Percentiles rank a stretch among this genome's conserved stretches.
These are phyloP conservation scores for Ceratorhiza oryzae-sativae DNA, from an alignment of 1,284 basidiomycete genomes.

Conservation along the genomic window DNA sequence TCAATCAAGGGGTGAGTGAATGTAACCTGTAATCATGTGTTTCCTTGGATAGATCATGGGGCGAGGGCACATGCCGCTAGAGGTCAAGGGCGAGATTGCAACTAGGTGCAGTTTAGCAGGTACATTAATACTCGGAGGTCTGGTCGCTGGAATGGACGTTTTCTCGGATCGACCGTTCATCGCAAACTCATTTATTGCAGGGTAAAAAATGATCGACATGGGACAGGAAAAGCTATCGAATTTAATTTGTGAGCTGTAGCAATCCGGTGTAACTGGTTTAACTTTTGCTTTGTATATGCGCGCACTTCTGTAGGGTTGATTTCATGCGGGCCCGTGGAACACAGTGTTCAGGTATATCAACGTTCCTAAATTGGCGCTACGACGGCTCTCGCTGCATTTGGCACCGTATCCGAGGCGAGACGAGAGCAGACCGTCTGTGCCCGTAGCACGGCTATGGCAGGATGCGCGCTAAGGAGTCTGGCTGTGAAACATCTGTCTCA, in stretches of 20 bases:
- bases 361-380: no score
- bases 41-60: not conserved
- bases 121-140: slow-evolving; percentile 1
- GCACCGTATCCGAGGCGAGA: no score
- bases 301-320: not conserved
- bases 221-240: not conserved
- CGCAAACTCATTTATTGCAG: not conserved
- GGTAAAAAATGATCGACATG: no score
- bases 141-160: slow-evolving; percentile 1
- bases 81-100: not conserved
- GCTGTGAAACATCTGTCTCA: not conserved
- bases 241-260: not conserved
- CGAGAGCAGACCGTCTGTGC: not conserved
- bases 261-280: not conserved
- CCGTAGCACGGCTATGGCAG: not conserved
- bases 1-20: not conserved
- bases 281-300: not conserved
- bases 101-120: not conserved
- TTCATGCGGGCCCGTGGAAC: not conserved
- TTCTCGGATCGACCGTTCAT: not conserved
- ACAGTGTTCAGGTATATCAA: not conserved
- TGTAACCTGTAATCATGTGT: not conserved
- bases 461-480: not conserved
- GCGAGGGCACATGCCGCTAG: not conserved
- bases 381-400: no score